Evolutionary conservation across 1,139 yeast genomes (phyloP).

Genomic region (Suhomyces yuchorum): DNA sequence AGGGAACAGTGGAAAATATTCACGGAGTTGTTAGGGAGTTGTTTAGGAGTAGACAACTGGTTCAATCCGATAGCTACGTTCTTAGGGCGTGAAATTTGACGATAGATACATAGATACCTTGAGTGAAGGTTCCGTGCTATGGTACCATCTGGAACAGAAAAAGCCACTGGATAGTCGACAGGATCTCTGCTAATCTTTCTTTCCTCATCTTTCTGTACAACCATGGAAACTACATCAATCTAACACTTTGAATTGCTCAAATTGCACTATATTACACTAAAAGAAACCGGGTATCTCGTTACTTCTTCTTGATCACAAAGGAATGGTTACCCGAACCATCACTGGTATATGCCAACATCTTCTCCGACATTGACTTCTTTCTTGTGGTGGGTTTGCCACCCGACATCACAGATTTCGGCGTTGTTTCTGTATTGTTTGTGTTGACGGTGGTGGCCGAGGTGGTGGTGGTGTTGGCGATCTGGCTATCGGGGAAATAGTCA

Average conservation of each 20-base stretch:
- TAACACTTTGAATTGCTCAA: neutral
- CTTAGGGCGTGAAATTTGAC: too few relatives aligned
- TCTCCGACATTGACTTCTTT: conserved; percentile 32
- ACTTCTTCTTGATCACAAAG: conserved; percentile 43
- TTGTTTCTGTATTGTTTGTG: conserved; percentile 13
- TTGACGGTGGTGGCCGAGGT: conserved; percentile 3
- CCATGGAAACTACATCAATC: neutral
- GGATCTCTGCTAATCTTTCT: too few relatives aligned
- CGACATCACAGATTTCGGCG: conserved; percentile 28
- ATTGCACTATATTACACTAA: conserved; percentile 5
- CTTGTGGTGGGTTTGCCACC: conserved; percentile 30
- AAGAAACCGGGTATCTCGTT: conserved; percentile 3
- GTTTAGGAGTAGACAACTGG: too few relatives aligned
- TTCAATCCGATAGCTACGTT: too few relatives aligned
- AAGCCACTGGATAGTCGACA: too few relatives aligned
- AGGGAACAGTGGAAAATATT: too few relatives aligned
- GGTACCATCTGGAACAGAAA: too few relatives aligned
- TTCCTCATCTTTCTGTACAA: too few relatives aligned
- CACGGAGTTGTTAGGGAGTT: too few relatives aligned
- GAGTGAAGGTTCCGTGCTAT: too few relatives aligned
- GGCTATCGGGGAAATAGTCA: conserved; percentile 18
- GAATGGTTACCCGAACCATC: conserved; percentile 47
- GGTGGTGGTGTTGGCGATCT: conserved; percentile 7
- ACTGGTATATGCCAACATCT: conserved; percentile 45
- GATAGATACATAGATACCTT: too few relatives aligned